Evolutionary conservation across 1,284 basidiomycete genomes (phyloP).

Genomic region (Austroboletus rostrupii): DNA sequence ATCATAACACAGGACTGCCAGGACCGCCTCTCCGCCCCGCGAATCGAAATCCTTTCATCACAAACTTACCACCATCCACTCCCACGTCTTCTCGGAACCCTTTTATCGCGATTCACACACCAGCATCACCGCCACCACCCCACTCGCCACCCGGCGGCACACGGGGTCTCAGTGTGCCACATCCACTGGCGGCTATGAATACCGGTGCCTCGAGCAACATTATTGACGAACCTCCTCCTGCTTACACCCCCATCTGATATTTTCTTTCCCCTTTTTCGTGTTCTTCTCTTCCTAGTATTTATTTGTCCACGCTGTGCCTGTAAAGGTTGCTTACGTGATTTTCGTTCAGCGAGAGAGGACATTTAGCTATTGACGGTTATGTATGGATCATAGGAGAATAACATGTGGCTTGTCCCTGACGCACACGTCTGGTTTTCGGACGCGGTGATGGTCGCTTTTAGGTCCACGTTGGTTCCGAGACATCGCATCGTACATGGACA

Average conservation of each 20-base stretch:
- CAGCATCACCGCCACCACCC: background rate
- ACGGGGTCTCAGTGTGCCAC: background rate
- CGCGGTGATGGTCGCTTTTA: no score
- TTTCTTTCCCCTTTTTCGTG: background rate
- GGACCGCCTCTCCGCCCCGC: no score
- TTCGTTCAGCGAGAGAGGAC: background rate
- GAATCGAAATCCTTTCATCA: no score
- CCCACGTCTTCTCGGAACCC: background rate
- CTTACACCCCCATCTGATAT: constrained; percentile 22
- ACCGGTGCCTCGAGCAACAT: constrained; percentile 14
- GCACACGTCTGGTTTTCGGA: no score
- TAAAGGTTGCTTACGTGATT: background rate
- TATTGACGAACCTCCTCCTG: constrained; percentile 22
- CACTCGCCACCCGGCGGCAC: background rate
- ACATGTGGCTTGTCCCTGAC: background rate
- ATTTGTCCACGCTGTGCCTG: no score
- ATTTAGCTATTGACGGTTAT: background rate
- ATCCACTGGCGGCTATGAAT: constrained; percentile 5
- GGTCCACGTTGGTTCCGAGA: no score
- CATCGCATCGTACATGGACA: no score
- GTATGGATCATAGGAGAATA: constrained; percentile 8
- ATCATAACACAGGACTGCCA: no score
- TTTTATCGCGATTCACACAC: background rate
- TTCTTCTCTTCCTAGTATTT: background rate
- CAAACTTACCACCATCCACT: no score